Conservation (phyloP, 2,329 filamentous ascomycete genomes). For the Talaromyces pinophilus region DNA sequence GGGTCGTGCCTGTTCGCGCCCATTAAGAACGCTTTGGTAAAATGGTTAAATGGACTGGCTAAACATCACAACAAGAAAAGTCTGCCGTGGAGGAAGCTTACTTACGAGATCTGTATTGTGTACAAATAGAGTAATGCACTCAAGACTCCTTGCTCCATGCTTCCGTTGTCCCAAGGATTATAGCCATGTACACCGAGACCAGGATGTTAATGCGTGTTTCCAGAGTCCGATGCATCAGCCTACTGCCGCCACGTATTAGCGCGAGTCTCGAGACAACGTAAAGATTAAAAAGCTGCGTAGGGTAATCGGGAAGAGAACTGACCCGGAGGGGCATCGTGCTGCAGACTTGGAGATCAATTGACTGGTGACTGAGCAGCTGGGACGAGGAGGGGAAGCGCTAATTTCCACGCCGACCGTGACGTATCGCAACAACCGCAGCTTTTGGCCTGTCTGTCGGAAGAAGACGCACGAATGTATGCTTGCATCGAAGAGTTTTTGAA, state of each 20-base stretch:
- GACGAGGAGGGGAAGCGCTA: constrained; percentile 10
- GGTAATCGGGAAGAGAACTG: background rate
- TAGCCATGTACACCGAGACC: background rate
- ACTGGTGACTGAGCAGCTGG: constrained; percentile 10
- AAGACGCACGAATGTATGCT: background rate
- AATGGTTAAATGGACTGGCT: constrained; percentile 34
- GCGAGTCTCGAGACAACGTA: background rate
- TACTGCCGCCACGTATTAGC: background rate
- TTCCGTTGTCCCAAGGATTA: background rate
- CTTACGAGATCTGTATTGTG: background rate
- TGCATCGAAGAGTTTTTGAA: background rate
- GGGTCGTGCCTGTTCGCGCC: constrained; percentile 32
- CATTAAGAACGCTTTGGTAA: constrained; percentile 31
- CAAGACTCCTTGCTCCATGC: background rate
- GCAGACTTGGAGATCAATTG: background rate
- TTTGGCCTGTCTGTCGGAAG: background rate
- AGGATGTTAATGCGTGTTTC: constrained; percentile 1
- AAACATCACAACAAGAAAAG: constrained; percentile 30
- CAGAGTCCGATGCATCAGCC: background rate
- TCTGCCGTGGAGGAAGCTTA: background rate
- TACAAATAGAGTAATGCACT: background rate
- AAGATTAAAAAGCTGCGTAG: background rate
- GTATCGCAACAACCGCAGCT: background rate
- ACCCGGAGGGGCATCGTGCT: background rate
- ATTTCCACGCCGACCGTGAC: constrained; percentile 15